Conservation (phyloP, 257 asterid genomes). For the Misopates orontium region DNA sequence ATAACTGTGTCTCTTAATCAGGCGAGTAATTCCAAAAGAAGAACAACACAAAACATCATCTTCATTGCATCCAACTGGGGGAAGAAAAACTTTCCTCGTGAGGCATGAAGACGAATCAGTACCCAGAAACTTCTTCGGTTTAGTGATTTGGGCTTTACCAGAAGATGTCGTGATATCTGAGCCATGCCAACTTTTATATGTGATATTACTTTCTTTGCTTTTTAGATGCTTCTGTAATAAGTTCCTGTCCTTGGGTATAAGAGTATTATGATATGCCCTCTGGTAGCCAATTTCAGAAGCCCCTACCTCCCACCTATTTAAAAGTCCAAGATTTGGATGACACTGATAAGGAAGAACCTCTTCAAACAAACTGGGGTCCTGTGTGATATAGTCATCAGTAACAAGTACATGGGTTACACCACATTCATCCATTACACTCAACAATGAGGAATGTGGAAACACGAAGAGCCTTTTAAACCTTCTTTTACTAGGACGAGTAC, state of each 20-base stretch:
- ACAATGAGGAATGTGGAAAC: conserved; percentile 59
- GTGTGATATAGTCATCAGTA: conserved; percentile 44
- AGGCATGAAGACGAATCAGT: conserved; percentile 42
- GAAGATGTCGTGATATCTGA: conserved; percentile 33
- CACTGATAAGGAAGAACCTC: conserved; percentile 37
- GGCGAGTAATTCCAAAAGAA: conserved; percentile 87
- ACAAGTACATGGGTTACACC: conserved; percentile 58
- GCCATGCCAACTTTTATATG: conserved; percentile 33
- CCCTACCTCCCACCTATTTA: conserved; percentile 70
- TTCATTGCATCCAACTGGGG: conserved; percentile 48
- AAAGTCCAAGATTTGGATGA: conserved; percentile 51
- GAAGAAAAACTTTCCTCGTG: conserved; percentile 64
- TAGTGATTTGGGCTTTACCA: conserved; percentile 33
- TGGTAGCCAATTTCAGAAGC: conserved; percentile 81
- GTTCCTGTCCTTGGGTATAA: conserved; percentile 31
- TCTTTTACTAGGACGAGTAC: conserved; percentile 41
- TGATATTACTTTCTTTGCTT: conserved; percentile 32
- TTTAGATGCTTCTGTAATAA: conserved; percentile 26
- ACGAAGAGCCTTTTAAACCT: conserved; percentile 65
- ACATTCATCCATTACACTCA: conserved; percentile 78
- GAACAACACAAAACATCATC: conserved; percentile 74
- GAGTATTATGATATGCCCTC: conserved; percentile 41
- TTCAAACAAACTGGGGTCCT: conserved; percentile 39
- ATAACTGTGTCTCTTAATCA: conserved; percentile 43
- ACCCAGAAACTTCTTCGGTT: conserved; percentile 39